Base-by-base conservation (phyloP, 441 rosid genomes). In the Heliophila coronopifolia region DNA sequence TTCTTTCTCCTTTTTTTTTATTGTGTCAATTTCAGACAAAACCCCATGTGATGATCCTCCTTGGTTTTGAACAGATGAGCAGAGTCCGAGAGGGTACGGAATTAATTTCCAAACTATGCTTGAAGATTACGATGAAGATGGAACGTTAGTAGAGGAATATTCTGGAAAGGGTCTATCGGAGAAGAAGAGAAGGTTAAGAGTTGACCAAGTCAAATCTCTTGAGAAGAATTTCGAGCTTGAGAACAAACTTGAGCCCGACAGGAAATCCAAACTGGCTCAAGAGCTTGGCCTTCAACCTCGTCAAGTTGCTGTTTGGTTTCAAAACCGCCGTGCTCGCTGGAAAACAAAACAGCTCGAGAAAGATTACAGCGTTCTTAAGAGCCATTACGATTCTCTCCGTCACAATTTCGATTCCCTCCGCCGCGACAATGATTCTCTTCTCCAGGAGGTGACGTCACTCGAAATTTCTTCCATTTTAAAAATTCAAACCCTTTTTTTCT, bases 261-360 rank as follows among this genome's bases (percentile, higher is more conserved):
- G 96, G 58, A 91, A 91, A 61, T 75, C 77, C 18, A 91, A 84
- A 65, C 65, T 91, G 3, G 98, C 98, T 0, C 91, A 80, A 65
- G 95, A 91, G 56, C 86, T 91, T 18, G 95, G 96, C 2, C 57
- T 91, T 54, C 96, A 82, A 53, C 96, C 96, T 0, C 73, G 96
- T 50, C 98, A 91, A 68, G 96, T 91, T 2, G 96, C 98, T 5
- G 88, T 91, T 32, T 91, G 96, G 98, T 86, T 86, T 51, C 98
- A 91, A 52, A 91, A 86, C 80, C 92, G 98, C 45, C 92, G 96
- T 15, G 96, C 96, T 1, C 69, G 90, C 35, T 90, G 92, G 96
- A 90, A 90, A 61, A 84, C 94, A 16, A 90, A 86, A 69, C 95
- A 86, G 55, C 56, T 90, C 23, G 97, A 89, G 58, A 72, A 80